Percentiles rank a stretch among this genome's conserved stretches.
These are phyloP conservation scores for Cadophora sp. DNA, from an alignment of 2,329 filamentous ascomycete species.

Conservation along the genomic window DNA sequence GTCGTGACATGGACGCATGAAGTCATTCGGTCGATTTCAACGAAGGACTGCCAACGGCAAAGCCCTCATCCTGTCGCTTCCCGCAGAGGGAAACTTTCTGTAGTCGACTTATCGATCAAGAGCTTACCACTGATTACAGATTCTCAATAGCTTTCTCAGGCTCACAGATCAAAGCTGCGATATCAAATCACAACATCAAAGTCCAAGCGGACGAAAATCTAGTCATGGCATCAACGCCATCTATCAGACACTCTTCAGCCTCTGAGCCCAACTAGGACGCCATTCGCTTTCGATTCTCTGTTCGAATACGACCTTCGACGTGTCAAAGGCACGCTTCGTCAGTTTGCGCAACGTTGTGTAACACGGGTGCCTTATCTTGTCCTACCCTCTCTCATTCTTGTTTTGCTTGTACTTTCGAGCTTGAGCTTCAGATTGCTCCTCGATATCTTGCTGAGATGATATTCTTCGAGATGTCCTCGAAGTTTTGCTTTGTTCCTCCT, in stretches of 20 bases:
- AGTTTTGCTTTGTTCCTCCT: too few relatives aligned
- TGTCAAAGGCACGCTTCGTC: constrained; percentile 15
- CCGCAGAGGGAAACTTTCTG: not conserved
- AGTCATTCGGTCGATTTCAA: not conserved
- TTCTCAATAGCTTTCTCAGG: not conserved
- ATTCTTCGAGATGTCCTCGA: not conserved
- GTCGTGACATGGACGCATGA: not conserved
- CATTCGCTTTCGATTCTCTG: not conserved
- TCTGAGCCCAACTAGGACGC: not conserved
- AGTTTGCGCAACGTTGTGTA: not conserved
- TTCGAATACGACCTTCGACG: constrained; percentile 11
- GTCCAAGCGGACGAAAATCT: constrained; percentile 13
- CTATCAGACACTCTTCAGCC: not conserved
- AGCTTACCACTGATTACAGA: not conserved
- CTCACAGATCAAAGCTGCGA: not conserved
- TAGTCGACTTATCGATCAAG: not conserved
- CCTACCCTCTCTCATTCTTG: constrained; percentile 4
- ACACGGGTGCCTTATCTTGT: constrained; percentile 15
- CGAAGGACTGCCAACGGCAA: not conserved
- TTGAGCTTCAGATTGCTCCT: not conserved
- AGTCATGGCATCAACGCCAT: constrained; percentile 8
- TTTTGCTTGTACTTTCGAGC: not conserved
- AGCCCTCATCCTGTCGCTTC: not conserved
- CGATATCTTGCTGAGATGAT: not conserved
- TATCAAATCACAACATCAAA: not conserved